Base-by-base conservation (phyloP, 768 basidiomycete species). In the Albatrellus ellisii region DNA sequence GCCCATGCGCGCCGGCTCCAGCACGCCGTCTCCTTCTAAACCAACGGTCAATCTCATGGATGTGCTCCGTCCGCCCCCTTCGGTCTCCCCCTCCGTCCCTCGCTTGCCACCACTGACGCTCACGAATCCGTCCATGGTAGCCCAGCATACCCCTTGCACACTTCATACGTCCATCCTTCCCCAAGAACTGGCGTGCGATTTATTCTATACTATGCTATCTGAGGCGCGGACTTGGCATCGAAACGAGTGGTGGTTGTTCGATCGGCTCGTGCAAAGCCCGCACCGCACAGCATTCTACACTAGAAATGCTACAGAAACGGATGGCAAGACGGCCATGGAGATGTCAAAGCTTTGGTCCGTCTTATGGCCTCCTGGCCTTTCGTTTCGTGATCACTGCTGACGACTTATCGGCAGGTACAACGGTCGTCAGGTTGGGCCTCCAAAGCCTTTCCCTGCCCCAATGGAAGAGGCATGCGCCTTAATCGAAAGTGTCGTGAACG, bases 221-320 rank as follows among this genome's bases (percentile, higher is more conserved):
- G 61, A 67, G 12, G 76, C 84, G 15, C 64, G 59, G 29, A 52
- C 58, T 6, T 89, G 85, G 86, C 62, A 70, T 47, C 64, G 74
- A 38, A 85, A 82, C 46, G 82, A 77, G 51, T 89, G 86, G 87
- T 88, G 79, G 78, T 66, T 89, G 15, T 79, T 84, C 57, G 84
- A 89, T 52, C 67, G 77, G 17, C 46, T 88, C 11, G 87, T 88
- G 2, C 83, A 88, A 59, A 85, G 82, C 50, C 84, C 86, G 3
- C 86, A 89, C 60, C 66, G 74, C n/a, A 83, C 86, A 1, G 73
- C 79, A 1, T 86, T 88, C 59, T 89, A 72, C 59, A 74, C 72
- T 4, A 61, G 84, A 37, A 66, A 64, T 18, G 35, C 8, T 17
- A 35, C 42, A 18, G 33, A 40, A 8, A 28, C 11, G 31, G 43